Evolutionary conservation across 139 green algal species (phyloP), one percentile per base, ranked within the genome.

Genomic region (Limnomonas spitsbergensis): DNA sequence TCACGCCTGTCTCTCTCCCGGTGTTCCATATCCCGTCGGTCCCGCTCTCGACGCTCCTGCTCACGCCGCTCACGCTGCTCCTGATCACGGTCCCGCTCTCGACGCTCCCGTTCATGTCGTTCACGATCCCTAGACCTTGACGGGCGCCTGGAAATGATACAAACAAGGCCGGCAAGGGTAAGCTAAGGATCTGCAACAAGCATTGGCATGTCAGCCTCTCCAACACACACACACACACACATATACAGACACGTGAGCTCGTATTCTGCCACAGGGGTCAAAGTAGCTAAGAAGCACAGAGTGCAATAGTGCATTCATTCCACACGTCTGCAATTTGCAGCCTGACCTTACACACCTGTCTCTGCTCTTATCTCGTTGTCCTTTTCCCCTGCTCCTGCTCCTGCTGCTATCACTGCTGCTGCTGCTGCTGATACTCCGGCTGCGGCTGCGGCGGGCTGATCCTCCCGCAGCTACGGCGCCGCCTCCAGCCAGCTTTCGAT

Each of bases 321-420:
- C n/a, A n/a, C n/a, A n/a, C n/a, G n/a, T n/a, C n/a, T n/a, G n/a
- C n/a, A n/a, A n/a, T n/a, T n/a, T n/a, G 24, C 56, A 70, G 56
- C 56, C 9, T 14, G 4, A 24, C 27, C 56, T 36, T 35, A 20
- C 47, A 29, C 47, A 61, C 47, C 47, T 61, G 29, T 32, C 56
- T 20, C 14, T 32, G 56, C 56, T 37, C 56, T 20, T 70, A 32
- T 70, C 56, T 4, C 56, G 27, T 4, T 20, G 56, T 4, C 29
- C 56, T 38, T 20, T 34, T 24, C 56, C 24, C 29, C 56, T 70
- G 56, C 56, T 70, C 56, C 56, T 70, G 68, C 68, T 42, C 24
- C 68, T 74, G 68, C 68, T 42, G 68, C 68, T 74, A 32, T 32
- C 56, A 32, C 56, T 70, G 36, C 68, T 74, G 24, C 68, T 47